Evolutionary conservation across 495 filamentous ascomycete species (phyloP).

Genomic region (Hyaloscypha hepaticicola): DNA sequence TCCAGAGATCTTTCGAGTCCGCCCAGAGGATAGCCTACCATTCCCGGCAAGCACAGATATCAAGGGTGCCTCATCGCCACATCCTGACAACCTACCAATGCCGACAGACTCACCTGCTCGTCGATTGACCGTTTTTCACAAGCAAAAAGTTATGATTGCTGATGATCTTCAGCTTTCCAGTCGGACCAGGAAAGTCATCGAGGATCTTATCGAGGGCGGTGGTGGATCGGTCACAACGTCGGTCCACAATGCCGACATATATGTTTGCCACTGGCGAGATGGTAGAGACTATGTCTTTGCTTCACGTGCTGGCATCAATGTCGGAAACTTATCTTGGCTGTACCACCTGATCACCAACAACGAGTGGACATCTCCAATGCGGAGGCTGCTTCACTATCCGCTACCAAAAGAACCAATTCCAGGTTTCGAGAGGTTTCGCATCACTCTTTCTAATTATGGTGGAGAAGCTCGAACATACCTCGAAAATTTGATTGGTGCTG

Average conservation of each 20-base stretch:
- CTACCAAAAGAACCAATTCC: constrained; percentile 70
- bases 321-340: constrained; percentile 91
- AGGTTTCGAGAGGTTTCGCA: constrained; percentile 71
- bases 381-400: constrained; percentile 86
- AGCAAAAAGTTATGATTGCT: constrained; percentile 63
- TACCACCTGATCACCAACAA: constrained; percentile 88
- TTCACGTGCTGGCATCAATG: constrained; percentile 69
- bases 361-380: constrained; percentile 78
- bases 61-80: constrained; percentile 70
- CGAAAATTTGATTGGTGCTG: constrained; percentile 81
- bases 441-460: constrained; percentile 93
- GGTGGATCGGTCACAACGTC: constrained; percentile 66
- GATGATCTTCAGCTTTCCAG: constrained; percentile 67
- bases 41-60: constrained; percentile 58
- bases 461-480: constrained; percentile 92
- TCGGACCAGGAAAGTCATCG: constrained; percentile 64
- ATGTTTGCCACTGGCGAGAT: constrained; percentile 85
- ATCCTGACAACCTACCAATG: constrained; percentile 54
- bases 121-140: constrained; percentile 61
- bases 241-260: constrained; percentile 72
- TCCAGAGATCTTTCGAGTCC: constrained; percentile 68
- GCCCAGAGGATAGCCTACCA: constrained; percentile 53
- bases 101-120: constrained; percentile 38
- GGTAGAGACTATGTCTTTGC: constrained; percentile 76
- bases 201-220: constrained; percentile 63